Base-by-base conservation (phyloP, 306 rosid species). In the Casuarina glauca region DNA sequence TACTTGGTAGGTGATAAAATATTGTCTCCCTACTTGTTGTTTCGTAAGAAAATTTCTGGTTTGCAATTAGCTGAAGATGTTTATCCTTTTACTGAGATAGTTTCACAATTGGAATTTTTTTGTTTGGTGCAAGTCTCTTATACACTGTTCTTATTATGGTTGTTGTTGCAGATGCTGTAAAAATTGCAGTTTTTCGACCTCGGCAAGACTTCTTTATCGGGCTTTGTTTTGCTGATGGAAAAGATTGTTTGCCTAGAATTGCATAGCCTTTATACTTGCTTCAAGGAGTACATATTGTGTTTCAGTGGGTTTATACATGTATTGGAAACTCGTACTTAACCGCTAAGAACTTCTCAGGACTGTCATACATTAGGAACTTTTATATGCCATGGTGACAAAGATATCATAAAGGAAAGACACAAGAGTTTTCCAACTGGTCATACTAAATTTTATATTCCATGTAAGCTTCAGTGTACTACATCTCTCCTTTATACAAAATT, bases 381-480 rank as follows among this genome's bases (percentile, higher is more conserved):
- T 81, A 26, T 90, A 67, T 93, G 98, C 74, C 87, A 91, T 73
- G 98, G 98, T 17, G 89, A 85, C 67, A 78, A 76, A 79, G 66
- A 41, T 48, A 87, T 90, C 72, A 77, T 93, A 70, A 91, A 85
- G 89, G 98, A 93, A 84, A 96, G 98, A 51, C 88, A 93, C 43
- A 93, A 93, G 91, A 93, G 97, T 85, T 93, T 93, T 84, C 98
- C 97, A 6, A 93, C 97, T 45, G 98, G 98, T 51, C 98, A 91
- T 85, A 90, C 98, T 79, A 26, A 26, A 26, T 26, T 26, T 26
- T 26, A 26, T 26, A 26, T 26, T 26, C 82, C 98, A 79, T 74
- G 98, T 90, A 86, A 79, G 93, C 77, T 63, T 49, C 75, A 57
- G 46, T 32, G 36, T 63, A 41, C 69, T n/a, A 39, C n/a, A 61